Evolutionary conservation across 352 stramenopile species (phyloP).

Genomic region (Globisporangium echinulatum): DNA sequence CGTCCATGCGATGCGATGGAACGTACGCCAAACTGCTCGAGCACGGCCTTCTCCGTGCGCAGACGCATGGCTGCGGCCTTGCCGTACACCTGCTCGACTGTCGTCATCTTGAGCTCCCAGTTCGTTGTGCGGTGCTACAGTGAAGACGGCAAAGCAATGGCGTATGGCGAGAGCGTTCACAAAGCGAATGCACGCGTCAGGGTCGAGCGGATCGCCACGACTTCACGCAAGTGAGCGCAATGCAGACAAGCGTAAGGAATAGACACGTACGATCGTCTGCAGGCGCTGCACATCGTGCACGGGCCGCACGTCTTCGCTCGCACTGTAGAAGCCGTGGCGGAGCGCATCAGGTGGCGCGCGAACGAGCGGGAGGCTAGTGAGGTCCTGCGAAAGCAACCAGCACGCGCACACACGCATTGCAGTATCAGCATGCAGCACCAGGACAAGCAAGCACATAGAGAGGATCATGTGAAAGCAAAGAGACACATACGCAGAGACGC

Average conservation of each 20-base stretch:
- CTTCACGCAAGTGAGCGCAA: background rate
- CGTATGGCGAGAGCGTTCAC: background rate
- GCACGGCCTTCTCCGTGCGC: conserved; percentile 82
- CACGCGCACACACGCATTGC: no score
- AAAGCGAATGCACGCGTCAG: no score
- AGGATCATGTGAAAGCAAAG: no score
- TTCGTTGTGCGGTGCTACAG: conserved; percentile 58
- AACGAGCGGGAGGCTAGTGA: conserved; percentile 70
- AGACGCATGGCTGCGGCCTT: conserved; percentile 86
- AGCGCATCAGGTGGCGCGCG: conserved; percentile 73
- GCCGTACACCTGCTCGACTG: conserved; percentile 85
- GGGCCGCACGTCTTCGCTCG: conserved; percentile 70
- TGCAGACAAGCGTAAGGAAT: background rate
- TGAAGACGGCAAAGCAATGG: background rate
- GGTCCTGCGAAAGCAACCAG: conserved; percentile 31
- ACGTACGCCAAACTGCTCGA: conserved; percentile 76
- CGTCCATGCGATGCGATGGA: no score
- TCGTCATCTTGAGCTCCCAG: conserved; percentile 87
- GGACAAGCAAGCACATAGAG: no score
- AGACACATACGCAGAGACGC: background rate
- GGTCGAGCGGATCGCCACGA: background rate
- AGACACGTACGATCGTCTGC: conserved; percentile 51
- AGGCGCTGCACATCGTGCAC: conserved; percentile 83
- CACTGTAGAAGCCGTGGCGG: conserved; percentile 79
- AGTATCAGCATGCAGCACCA: no score